A percentile compares a stretch with the other conserved stretches of the same genome.
Evolutionary conservation across 371 early-diverging fungal species (phyloP).

Genomic region (Cokeromyces recurvatus): DNA sequence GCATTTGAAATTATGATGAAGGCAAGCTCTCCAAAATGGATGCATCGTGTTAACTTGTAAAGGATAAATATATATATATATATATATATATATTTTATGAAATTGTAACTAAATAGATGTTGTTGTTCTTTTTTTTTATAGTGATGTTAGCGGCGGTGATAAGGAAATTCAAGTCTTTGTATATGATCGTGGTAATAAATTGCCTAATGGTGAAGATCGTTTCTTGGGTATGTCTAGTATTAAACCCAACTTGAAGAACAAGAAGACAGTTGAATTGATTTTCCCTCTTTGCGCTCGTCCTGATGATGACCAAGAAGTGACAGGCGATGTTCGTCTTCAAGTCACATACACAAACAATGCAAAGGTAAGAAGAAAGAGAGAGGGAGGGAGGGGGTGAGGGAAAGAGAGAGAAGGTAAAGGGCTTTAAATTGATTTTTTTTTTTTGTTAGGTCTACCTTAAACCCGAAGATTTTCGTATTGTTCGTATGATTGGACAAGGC

Average conservation of each 20-base stretch:
- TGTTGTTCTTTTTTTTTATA: constrained; percentile 9
- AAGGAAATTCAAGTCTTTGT: constrained; percentile 60
- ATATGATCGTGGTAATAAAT: constrained; percentile 53
- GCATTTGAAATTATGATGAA: constrained; percentile 38
- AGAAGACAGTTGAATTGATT: constrained; percentile 65
- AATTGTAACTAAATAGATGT: neutral
- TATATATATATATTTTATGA: neutral
- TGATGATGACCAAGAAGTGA: constrained; percentile 33
- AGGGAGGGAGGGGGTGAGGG: no score
- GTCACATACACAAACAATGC: constrained; percentile 41
- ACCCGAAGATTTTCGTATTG: constrained; percentile 61
- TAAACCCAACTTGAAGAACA: constrained; percentile 48
- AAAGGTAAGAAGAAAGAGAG: constrained; percentile 3
- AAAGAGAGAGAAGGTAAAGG: no score
- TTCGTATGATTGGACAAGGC: constrained; percentile 69
- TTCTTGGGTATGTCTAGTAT: constrained; percentile 65
- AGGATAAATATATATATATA: no score
- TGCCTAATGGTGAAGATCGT: constrained; percentile 41
- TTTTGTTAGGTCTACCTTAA: constrained; percentile 35
- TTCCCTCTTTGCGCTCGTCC: constrained; percentile 48
- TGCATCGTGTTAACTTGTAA: constrained; percentile 66
- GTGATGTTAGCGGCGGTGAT: constrained; percentile 61
- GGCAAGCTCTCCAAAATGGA: constrained; percentile 58
- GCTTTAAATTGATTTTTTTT: no score
- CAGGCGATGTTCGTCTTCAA: constrained; percentile 67